Conservation (phyloP, 257 asterid genomes). For the Phtheirospermum japonicum region DNA sequence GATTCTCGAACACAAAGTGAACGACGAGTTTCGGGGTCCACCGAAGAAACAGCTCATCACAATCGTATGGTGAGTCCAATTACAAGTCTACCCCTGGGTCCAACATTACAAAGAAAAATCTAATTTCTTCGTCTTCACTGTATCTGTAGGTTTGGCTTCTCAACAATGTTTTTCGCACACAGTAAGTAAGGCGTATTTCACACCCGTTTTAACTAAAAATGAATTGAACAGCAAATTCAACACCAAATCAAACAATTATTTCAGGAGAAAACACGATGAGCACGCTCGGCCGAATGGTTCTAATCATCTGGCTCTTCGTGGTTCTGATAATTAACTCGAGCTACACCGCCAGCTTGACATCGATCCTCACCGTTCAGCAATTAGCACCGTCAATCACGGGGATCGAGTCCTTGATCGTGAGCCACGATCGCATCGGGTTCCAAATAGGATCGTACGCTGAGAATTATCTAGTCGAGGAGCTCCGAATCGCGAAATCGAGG, state of each 20-base stretch:
- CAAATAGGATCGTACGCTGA: constrained; percentile 52
- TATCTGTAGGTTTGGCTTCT: constrained; percentile 58
- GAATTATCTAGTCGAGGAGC: constrained; percentile 37
- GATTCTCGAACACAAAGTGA: constrained; percentile 55
- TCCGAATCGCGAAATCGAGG: constrained; percentile 37
- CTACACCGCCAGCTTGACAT: constrained; percentile 67
- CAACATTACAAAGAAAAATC: too few species aligned
- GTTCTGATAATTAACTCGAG: constrained; percentile 54
- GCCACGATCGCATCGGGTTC: constrained; percentile 40
- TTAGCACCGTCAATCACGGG: constrained; percentile 47
- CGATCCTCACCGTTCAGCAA: constrained; percentile 57
- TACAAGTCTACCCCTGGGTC: not conserved
- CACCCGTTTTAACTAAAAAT: not conserved
- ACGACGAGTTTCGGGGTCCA: constrained; percentile 60
- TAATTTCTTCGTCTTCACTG: not conserved
- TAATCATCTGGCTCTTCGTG: constrained; percentile 56
- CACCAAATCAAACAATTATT: not conserved
- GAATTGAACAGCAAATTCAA: too few species aligned
- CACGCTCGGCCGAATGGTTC: constrained; percentile 50
- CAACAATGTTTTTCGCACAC: constrained; percentile 55
- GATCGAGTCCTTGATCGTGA: constrained; percentile 44
- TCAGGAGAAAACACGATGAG: constrained; percentile 55
- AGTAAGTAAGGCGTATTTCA: constrained; percentile 35
- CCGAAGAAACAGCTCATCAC: constrained; percentile 52
- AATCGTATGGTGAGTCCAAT: constrained; percentile 43